Conservation (phyloP, 169 alveolate species). For the Amoebophrya sp. region DNA sequence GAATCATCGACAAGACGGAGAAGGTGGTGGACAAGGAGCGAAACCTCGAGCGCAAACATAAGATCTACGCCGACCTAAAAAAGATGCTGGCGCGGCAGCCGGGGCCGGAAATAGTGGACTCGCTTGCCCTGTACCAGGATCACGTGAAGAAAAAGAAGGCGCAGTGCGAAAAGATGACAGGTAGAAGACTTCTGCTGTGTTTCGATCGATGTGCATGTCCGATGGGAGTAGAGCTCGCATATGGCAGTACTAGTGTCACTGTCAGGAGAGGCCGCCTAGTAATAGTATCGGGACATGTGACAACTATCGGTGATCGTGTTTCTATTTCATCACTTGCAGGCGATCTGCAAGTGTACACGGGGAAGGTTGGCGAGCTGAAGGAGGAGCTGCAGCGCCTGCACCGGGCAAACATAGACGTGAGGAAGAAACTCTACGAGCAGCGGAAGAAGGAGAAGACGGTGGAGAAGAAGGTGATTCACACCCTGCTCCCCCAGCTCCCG, state of each 20-base stretch:
- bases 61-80: not conserved
- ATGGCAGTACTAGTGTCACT: too few species aligned
- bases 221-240: too few species aligned
- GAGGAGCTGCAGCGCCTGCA: not conserved
- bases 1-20: conserved; percentile 81
- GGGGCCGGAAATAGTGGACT: not conserved
- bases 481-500: not conserved
- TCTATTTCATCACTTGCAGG: not conserved
- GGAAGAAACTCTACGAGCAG: not conserved
- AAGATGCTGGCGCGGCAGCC: not conserved
- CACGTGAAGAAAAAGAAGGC: not conserved
- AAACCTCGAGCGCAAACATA: not conserved
- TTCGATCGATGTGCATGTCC: too few species aligned
- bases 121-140: not conserved
- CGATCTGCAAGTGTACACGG: not conserved
- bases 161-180: not conserved
- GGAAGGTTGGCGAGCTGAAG: not conserved
- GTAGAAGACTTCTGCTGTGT: too few species aligned
- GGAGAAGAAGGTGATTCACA: not conserved
- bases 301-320: too few species aligned
- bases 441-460: not conserved
- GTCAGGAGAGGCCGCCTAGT: too few species aligned
- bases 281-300: too few species aligned
- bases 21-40: conserved; percentile 43
- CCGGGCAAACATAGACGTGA: not conserved